These are phyloP conservation scores for Gonapodya prolifera DNA, from an alignment of 192 early-diverging fungal species.

Conservation along the genomic window DNA sequence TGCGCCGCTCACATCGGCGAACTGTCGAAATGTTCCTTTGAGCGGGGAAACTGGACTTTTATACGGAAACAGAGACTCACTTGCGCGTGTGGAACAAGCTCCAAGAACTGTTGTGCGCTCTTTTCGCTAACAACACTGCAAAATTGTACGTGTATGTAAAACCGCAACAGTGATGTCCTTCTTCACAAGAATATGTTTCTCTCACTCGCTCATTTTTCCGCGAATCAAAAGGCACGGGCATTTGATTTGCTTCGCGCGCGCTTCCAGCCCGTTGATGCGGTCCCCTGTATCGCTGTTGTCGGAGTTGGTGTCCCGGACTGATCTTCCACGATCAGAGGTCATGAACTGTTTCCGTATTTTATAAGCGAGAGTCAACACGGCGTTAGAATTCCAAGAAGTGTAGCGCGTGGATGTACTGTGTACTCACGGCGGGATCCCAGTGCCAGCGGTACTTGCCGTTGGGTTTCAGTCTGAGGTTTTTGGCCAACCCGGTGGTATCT, in stretches of 20 bases:
- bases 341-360: neutral
- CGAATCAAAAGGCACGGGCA: neutral
- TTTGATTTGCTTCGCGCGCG: neutral
- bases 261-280: neutral
- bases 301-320: neutral
- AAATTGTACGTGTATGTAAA: neutral
- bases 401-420: no score
- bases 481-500: neutral
- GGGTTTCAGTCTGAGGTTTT: neutral
- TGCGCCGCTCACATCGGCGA: neutral
- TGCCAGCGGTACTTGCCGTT: constrained; percentile 4
- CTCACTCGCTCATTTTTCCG: neutral
- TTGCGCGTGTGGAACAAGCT: neutral
- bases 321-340: neutral
- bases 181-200: neutral
- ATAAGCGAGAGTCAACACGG: no score
- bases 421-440: constrained; percentile 1
- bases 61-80: neutral
- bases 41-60: neutral
- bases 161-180: neutral
- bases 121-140: neutral
- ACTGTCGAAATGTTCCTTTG: neutral
- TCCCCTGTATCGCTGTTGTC: neutral
- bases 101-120: neutral
- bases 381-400: no score